Base-by-base conservation (phyloP, 2,329 filamentous ascomycete species). In the Cladosporium halotolerans region DNA sequence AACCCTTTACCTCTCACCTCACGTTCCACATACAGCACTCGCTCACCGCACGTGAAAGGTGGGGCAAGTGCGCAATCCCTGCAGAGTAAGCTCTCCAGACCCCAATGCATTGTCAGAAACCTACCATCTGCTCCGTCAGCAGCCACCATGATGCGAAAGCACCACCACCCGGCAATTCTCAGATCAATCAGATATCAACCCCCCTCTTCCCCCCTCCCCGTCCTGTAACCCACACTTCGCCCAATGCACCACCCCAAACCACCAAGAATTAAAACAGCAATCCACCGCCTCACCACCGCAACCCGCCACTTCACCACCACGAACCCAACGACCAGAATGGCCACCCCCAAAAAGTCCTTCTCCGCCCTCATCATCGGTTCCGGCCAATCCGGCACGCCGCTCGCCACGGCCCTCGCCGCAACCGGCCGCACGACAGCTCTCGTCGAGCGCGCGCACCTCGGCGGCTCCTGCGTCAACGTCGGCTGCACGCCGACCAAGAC, bases 401-500 rank as follows among this genome's bases (percentile, higher is more conserved):
- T 80, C 2, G 76, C 77, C 48, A 66, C 68, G 46, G 72, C 75
- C 3, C 73, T 80, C 34, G 72, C 73, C 10, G 67, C 72, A 31
- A 69, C 74, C 3, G 72, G 72, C 28, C 68, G 70, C 13, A 73
- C 71, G 47, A 75, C 74, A 0, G 72, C 72, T 5, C 64, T 80
- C 23, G 66, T 80, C 48, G 78, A 80, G 59, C 66, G 71, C n/a
- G 55, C 68, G 0, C 70, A 77, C 50, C 76, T 92, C 31, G 89
- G 89, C 64, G 89, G 89, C 59, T 95, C 89, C 44, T 95, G 89
- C 68, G 89, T 95, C 57, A 95, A 95, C 66, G 89, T 95, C 62
- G 89, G 89, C 46, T 95, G 89, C 67, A 89, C 95, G 23, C 89
- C 89, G 57, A 95, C 95, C 70, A 95, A 95, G 70, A 77, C 95